Evolutionary conservation across 805 yeast species (phyloP), one percentile per base, ranked within the genome.

Genomic region (Nakazawaea holstii): DNA sequence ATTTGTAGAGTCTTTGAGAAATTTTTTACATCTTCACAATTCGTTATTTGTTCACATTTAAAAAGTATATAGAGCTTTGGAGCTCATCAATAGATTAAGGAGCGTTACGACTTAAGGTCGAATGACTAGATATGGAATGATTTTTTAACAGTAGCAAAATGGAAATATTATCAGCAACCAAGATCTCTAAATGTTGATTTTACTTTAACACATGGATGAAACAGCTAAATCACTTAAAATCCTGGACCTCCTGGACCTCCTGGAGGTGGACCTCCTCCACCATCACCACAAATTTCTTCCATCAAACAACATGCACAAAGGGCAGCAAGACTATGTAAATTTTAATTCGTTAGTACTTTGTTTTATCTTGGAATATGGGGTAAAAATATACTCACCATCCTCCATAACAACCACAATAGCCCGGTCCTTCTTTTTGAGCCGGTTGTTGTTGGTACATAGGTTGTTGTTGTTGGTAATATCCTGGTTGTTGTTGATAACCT

Each of bases 391-490:
- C 49, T 55, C 40, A 41, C 63, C 60, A 48, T 42, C 51, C 53
- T n/a, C 51, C 52, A 38, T 66, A 64, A 46, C 66, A 63, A 8
- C 67, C 62, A 43, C 57, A 56, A 10, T 54, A 52, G 9, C 49
- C 51, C 9, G 48, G 29, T 24, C 48, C 43, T 6, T 44, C 37
- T 6, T 40, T 46, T 41, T 49, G 52, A 29, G 51, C 55, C 3
- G 59, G 65, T 24, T 54, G 59, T 38, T 50, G 53, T 46, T 64
- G 67, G 51, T 64, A 64, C 47, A 62, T 57, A 13, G 68, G 68
- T 48, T 64, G 68, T 20, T 55, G 68, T 48, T 62, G 67, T 49
- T 62, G 68, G 53, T 62, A 60, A 58, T 60, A 54, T 39, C 55
- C 49, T 8, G 42, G 54, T 48, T 51, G 58, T 24, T 64, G 65